Base-by-base conservation (phyloP, 257 asterid genomes). In the Capsicum rhomboideum region DNA sequence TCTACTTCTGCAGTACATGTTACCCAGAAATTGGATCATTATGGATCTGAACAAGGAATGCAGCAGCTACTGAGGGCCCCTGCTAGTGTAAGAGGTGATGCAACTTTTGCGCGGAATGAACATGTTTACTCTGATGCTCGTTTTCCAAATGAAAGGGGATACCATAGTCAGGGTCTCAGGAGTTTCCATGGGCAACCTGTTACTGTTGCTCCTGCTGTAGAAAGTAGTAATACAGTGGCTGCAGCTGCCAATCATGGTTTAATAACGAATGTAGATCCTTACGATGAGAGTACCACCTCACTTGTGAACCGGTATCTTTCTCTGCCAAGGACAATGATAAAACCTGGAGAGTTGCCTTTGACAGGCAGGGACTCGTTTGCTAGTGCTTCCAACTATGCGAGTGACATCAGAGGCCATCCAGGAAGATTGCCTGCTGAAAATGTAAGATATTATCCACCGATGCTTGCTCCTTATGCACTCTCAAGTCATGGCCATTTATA, bases 231-330 rank as follows among this genome's bases (percentile, higher is more conserved):
- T 55, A 34, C 88, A 78, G 87, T 74, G 56, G 31, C 89, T 83
- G 82, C 92, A 69, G 63, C 37, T 28, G 58, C 75, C 80, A 83
- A 77, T 83, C 87, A 10, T 46, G 49, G 82, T 82, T 77, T 49
- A 46, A 46, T 64, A 74, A 89, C 77, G 72, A 28, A 79, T 6
- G 31, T 12, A 14, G 86, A 91, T 82, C 97, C 98, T 58, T 93
- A 92, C 10, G 92, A 89, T 44, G 96, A 92, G 77, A 88, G 88
- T 89, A 94, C 96, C 69, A 80, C 91, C 61, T 85, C 93, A 40
- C 79, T 96, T 89, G 98, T 96, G 6, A 92, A 92, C 71, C 89
- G 92, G 10, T 94, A 93, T 86, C 92, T 93, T 16, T 21, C 91
- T 6, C 74, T 88, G 68, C 93, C 98, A 9, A 84, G 85, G 86